A percentile compares a stretch with the other conserved stretches of the same genome.
These are phyloP conservation scores for Scheffersomyces cryptocercus DNA, from an alignment of 1,139 yeast genomes.

Conservation along the genomic window DNA sequence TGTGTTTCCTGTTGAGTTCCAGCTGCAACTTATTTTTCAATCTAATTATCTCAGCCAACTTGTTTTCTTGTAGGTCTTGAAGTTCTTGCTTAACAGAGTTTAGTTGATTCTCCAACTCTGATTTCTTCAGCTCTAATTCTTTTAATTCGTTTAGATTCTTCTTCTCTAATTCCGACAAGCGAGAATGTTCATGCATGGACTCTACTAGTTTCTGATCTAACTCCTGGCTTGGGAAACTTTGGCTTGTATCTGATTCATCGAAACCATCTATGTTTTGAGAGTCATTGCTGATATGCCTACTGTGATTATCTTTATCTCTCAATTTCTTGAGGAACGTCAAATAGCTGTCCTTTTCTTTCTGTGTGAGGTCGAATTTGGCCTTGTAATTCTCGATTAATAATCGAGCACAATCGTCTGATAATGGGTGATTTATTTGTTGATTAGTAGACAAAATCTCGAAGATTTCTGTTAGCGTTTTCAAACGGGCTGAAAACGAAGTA, in stretches of 20 bases:
- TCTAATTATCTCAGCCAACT: constrained; percentile 46
- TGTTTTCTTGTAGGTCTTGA: constrained; percentile 31
- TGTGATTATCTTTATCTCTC: constrained; percentile 34
- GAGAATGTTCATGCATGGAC: constrained; percentile 43
- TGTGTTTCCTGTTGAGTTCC: constrained; percentile 46
- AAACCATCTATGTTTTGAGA: too few species aligned
- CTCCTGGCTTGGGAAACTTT: constrained; percentile 13
- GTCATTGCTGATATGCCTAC: too few species aligned
- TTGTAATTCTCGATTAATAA: constrained; percentile 66
- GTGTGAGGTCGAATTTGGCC: constrained; percentile 68
- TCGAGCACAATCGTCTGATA: constrained; percentile 84
- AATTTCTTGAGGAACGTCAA: constrained; percentile 69
- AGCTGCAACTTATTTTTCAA: constrained; percentile 55
- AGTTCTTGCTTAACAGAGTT: constrained; percentile 40
- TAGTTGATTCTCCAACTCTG: constrained; percentile 41
- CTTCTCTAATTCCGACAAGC: constrained; percentile 31
- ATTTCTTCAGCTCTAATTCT: constrained; percentile 43
- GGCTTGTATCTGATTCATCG: constrained; percentile 26
- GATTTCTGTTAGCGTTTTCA: constrained; percentile 46
- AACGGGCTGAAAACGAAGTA: constrained; percentile 12
- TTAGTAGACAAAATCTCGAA: constrained; percentile 56
- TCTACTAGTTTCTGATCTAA: constrained; percentile 39
- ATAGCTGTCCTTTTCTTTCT: constrained; percentile 79
- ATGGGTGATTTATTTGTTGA: constrained; percentile 83
- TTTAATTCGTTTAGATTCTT: constrained; percentile 44